Percentiles rank a stretch among this genome's conserved stretches.
phyloP scores from a whole-genome alignment of 75 land plant species.

The Ceratopteris richardii region DNA sequence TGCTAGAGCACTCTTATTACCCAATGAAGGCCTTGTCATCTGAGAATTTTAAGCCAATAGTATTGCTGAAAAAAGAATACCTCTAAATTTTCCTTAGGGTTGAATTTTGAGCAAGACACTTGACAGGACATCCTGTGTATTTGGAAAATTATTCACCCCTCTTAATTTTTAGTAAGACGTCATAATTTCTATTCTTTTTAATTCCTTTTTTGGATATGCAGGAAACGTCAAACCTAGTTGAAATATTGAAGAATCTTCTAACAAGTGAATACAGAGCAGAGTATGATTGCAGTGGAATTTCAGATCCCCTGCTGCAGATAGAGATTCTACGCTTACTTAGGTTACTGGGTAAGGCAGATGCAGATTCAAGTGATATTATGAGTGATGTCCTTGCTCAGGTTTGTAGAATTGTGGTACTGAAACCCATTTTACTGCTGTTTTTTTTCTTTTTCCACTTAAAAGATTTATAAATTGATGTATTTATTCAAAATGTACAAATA shows the following conservation, averaged over 20 bases:
- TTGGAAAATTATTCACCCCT: too few species aligned
- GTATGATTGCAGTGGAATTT: neutral
- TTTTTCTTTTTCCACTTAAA: neutral
- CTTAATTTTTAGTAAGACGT: too few species aligned
- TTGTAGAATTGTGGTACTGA: neutral
- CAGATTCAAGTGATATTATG: slow-evolving; percentile 5
- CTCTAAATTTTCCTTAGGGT: too few species aligned
- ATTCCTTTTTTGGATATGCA: neutral
- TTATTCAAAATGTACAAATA: too few species aligned
- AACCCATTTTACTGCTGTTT: neutral
- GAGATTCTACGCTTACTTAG: neutral
- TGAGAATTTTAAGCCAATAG: too few species aligned
- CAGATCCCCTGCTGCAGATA: neutral
- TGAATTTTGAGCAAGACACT: too few species aligned
- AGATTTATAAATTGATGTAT: neutral
- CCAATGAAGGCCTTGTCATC: too few species aligned
- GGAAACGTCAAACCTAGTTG: neutral
- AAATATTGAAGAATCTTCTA: slow-evolving; percentile 2
- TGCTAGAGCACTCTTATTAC: too few species aligned
- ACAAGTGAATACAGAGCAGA: slow-evolving; percentile 5
- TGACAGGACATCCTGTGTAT: too few species aligned
- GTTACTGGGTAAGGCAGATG: neutral
- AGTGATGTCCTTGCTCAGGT: slow-evolving; percentile 5
- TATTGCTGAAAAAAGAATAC: too few species aligned
- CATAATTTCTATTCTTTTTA: too few species aligned